These are phyloP conservation scores for Pseudodiploospora longispora DNA, from an alignment of 2,329 filamentous ascomycete species.

Conservation along the genomic window DNA sequence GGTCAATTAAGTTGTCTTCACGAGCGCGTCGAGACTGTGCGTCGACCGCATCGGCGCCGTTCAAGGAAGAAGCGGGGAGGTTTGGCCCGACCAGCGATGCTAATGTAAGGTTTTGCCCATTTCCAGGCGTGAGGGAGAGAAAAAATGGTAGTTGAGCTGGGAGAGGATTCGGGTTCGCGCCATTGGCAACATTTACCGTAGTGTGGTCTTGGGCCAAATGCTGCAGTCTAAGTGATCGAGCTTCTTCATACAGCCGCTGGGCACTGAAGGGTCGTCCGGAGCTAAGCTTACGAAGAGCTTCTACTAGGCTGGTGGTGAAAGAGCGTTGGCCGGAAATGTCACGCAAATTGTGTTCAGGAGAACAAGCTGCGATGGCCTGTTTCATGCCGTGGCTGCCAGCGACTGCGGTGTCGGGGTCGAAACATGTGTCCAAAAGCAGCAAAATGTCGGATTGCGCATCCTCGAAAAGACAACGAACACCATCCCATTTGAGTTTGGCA, in stretches of 20 bases:
- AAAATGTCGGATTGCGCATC: constrained; percentile 56
- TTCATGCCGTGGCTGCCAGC: constrained; percentile 49
- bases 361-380: constrained; percentile 54
- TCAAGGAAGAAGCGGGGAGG: constrained; percentile 18
- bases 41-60: constrained; percentile 18
- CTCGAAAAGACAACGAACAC: constrained; percentile 54
- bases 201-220: constrained; percentile 33
- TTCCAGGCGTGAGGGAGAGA: constrained; percentile 48
- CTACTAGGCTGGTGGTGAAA: constrained; percentile 50
- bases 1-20: constrained; percentile 36
- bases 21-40: constrained; percentile 14
- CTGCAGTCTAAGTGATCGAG: constrained; percentile 36
- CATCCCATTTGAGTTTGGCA: constrained; percentile 55
- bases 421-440: constrained; percentile 54
- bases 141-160: constrained; percentile 38
- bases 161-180: constrained; percentile 22
- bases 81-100: constrained; percentile 34
- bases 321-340: constrained; percentile 38
- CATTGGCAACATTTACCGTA: constrained; percentile 35
- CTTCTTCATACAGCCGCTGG: constrained; percentile 50
- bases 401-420: constrained; percentile 41
- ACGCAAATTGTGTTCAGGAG: constrained; percentile 38
- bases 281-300: constrained; percentile 47
- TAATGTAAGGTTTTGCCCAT: constrained; percentile 44
- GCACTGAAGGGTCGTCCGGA: constrained; percentile 47